Conservation (phyloP, 257 asterid species). For the Petrea volubilis region DNA sequence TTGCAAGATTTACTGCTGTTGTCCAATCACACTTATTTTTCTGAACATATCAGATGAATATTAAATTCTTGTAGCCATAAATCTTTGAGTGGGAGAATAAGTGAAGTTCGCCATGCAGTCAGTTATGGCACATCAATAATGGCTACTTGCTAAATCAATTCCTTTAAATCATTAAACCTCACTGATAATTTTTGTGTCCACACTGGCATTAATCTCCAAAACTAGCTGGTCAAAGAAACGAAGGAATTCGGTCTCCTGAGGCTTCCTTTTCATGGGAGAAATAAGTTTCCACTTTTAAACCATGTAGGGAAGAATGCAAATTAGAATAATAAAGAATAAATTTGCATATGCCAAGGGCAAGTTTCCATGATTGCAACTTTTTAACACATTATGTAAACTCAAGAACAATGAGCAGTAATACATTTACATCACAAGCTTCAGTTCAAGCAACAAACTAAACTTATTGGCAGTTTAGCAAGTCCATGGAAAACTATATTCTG, state of each 20-base stretch:
- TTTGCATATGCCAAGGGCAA: background rate
- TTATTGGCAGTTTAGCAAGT: background rate
- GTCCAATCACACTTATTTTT: background rate
- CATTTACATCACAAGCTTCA: background rate
- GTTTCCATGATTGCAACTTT: background rate
- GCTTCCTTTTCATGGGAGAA: background rate
- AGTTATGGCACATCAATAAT: slow-evolving; percentile 1
- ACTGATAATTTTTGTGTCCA: slow-evolving; percentile 7
- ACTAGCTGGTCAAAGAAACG: background rate
- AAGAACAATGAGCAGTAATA: background rate
- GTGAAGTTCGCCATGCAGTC: background rate
- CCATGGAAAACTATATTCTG: background rate
- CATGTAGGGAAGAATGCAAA: background rate
- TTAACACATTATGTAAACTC: background rate
- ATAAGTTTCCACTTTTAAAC: background rate
- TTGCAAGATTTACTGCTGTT: slow-evolving; percentile 6
- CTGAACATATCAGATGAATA: slow-evolving; percentile 4
- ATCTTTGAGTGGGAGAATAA: background rate
- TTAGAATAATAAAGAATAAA: background rate
- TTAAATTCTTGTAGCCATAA: background rate
- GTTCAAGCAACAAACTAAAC: slow-evolving; percentile 2
- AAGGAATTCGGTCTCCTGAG: background rate
- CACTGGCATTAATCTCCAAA: slow-evolving; percentile 1
- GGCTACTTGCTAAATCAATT: slow-evolving; percentile 2
- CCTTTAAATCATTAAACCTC: background rate